phyloP scores from a whole-genome alignment of 2,329 filamentous ascomycete genomes.

The Trematosphaeria pertusa region DNA sequence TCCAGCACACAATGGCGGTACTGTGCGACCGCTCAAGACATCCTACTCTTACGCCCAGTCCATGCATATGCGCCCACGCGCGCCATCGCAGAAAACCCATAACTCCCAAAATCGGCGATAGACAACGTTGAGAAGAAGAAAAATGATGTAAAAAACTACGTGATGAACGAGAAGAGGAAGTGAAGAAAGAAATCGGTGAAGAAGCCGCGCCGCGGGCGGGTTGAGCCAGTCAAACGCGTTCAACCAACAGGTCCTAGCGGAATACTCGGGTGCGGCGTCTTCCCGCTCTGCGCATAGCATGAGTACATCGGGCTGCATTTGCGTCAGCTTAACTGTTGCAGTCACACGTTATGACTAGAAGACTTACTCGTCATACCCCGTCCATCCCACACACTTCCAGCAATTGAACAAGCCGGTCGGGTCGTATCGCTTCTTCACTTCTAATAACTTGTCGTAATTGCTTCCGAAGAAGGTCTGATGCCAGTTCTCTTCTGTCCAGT shows the following conservation, averaged over 20 bases:
- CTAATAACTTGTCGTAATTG: conserved; percentile 36
- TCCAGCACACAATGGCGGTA: no score
- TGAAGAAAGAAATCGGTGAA: background rate
- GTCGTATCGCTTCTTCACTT: conserved; percentile 40
- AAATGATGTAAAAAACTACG: no score
- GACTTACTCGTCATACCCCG: conserved; percentile 41
- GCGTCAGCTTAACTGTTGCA: background rate
- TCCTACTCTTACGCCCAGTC: no score
- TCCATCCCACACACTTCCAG: conserved; percentile 48
- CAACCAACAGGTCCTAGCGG: conserved; percentile 26
- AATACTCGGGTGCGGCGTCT: conserved; percentile 27
- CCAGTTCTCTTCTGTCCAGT: conserved; percentile 45
- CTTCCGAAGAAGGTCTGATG: conserved; percentile 43
- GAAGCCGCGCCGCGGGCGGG: background rate
- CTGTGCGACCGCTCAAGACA: no score
- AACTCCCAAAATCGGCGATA: no score
- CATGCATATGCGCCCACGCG: no score
- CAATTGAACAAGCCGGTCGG: conserved; percentile 43
- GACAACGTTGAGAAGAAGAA: no score
- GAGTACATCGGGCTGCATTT: conserved; percentile 34
- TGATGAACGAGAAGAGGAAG: background rate
- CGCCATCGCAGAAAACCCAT: no score
- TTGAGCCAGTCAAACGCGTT: background rate
- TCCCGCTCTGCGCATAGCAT: conserved; percentile 34
- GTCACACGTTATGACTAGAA: background rate